These are phyloP conservation scores for Camelina sativa DNA, from an alignment of 345 rosid species.

Conservation along the genomic window DNA sequence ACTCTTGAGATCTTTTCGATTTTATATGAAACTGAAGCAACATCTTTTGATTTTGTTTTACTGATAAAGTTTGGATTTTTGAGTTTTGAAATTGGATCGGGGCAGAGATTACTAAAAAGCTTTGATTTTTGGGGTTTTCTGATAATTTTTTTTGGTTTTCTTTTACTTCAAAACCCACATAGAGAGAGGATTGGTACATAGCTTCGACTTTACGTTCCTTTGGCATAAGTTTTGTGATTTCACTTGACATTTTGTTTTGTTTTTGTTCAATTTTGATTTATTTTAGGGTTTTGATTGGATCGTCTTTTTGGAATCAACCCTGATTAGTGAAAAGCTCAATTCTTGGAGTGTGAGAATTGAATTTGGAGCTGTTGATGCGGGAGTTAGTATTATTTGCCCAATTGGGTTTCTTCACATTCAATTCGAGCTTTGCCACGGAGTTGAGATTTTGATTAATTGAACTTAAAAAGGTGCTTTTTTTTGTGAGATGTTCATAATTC, in stretches of 20 bases:
- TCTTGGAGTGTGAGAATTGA: slow-evolving; percentile 39
- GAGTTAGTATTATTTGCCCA: neutral
- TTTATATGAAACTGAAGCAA: neutral
- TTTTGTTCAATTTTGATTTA: slow-evolving; percentile 21
- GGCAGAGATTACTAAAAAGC: neutral
- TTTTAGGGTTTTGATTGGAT: slow-evolving; percentile 56
- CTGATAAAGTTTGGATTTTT: slow-evolving; percentile 9
- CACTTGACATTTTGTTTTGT: slow-evolving; percentile 20
- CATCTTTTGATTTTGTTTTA: neutral
- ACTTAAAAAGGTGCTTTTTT: slow-evolving; percentile 31
- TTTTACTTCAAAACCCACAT: neutral
- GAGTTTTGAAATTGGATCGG: slow-evolving; percentile 31
- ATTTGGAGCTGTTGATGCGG: no score
- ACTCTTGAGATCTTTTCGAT: slow-evolving; percentile 25
- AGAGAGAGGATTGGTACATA: slow-evolving; percentile 21
- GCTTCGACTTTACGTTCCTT: slow-evolving; percentile 17
- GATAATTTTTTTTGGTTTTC: neutral
- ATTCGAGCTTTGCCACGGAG: slow-evolving; percentile 29
- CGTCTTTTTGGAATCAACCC: slow-evolving; percentile 44
- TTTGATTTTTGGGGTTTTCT: slow-evolving; percentile 17
- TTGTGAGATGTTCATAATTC: slow-evolving; percentile 7
- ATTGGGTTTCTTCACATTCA: slow-evolving; percentile 40
- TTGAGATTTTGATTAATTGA: slow-evolving; percentile 17
- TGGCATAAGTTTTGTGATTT: slow-evolving; percentile 28
- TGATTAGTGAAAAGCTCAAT: slow-evolving; percentile 39